phyloP scores from a whole-genome alignment of 208 protist species.

The Wallacemonas sp. region DNA sequence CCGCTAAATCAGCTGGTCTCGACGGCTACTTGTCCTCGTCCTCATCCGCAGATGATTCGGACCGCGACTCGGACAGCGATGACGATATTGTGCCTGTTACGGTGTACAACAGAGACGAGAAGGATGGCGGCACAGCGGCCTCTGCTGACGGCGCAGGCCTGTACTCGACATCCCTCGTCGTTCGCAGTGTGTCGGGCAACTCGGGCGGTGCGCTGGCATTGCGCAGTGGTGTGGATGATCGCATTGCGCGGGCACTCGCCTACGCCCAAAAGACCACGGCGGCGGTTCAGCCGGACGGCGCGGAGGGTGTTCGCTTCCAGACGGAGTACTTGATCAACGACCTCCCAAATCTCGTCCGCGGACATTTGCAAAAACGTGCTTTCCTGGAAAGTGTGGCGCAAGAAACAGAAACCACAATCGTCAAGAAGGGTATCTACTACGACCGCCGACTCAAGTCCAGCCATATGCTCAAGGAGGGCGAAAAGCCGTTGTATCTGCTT shows the following conservation, averaged over 20 bases:
- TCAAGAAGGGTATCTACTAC: slow-evolving; percentile 87
- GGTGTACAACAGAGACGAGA: slow-evolving; percentile 15
- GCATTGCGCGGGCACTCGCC: slow-evolving; percentile 63
- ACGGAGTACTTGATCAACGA: slow-evolving; percentile 87
- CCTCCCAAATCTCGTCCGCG: slow-evolving; percentile 60
- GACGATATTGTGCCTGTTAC: slow-evolving; percentile 17
- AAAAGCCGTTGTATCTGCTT: slow-evolving; percentile 76
- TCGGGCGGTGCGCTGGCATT: slow-evolving; percentile 17
- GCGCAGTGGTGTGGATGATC: slow-evolving; percentile 35
- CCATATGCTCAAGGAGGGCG: slow-evolving; percentile 72
- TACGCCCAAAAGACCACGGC: slow-evolving; percentile 80
- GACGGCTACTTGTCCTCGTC: slow-evolving; percentile 71
- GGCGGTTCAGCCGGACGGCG: slow-evolving; percentile 29
- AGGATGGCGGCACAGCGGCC: slow-evolving; percentile 4
- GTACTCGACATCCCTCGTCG: slow-evolving; percentile 22
- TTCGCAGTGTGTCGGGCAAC: slow-evolving; percentile 1
- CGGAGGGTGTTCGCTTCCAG: slow-evolving; percentile 66
- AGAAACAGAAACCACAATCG: slow-evolving; percentile 69
- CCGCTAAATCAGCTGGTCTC: slow-evolving; percentile 68
- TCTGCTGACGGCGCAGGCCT: slow-evolving; percentile 20
- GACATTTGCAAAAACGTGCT: slow-evolving; percentile 54
- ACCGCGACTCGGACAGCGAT: slow-evolving; percentile 35
- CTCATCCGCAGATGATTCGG: slow-evolving; percentile 44
- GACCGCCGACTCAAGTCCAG: slow-evolving; percentile 75
- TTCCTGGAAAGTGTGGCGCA: slow-evolving; percentile 63